Conservation (phyloP, 148 eudicot species). For the Simmondsia chinensis region DNA sequence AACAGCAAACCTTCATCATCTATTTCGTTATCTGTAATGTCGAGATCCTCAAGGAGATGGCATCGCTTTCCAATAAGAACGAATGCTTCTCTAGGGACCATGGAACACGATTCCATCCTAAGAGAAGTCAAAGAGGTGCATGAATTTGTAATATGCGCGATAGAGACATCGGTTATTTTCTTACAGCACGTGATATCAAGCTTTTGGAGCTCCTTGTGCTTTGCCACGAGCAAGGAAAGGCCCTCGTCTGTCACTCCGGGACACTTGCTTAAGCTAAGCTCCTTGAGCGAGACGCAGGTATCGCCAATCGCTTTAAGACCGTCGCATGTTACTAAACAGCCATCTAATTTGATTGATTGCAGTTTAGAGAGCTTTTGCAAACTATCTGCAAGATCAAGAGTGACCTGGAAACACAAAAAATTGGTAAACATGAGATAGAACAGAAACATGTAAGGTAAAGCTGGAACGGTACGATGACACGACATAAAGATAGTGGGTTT, state of each 20-base stretch:
- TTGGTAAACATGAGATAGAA: conserved; percentile 7
- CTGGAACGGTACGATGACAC: too few relatives aligned
- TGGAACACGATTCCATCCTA: conserved; percentile 73
- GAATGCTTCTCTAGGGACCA: conserved; percentile 71
- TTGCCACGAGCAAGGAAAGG: conserved; percentile 61
- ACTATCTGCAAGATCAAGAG: conserved; percentile 60
- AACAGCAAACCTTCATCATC: conserved; percentile 64
- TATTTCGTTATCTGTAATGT: conserved; percentile 80
- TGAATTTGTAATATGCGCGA: conserved; percentile 54
- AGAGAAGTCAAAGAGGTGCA: conserved; percentile 62
- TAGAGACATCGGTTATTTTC: conserved; percentile 56
- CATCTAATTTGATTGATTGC: conserved; percentile 74
- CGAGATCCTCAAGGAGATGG: conserved; percentile 78
- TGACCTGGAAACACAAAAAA: conserved; percentile 50
- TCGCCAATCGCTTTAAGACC: conserved; percentile 75
- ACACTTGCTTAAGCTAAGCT: conserved; percentile 86
- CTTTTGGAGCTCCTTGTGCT: conserved; percentile 57
- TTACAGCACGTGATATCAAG: conserved; percentile 88
- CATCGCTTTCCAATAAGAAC: conserved; percentile 74
- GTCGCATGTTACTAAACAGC: conserved; percentile 65
- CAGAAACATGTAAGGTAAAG: too few relatives aligned
- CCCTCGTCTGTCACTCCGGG: conserved; percentile 82
- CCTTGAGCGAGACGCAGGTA: conserved; percentile 52
- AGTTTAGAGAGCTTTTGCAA: conserved; percentile 67
- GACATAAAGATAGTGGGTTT: too few relatives aligned